Evolutionary conservation across 169 alveolate species (phyloP).

Genomic region (Plasmodium gallinaceum): DNA sequence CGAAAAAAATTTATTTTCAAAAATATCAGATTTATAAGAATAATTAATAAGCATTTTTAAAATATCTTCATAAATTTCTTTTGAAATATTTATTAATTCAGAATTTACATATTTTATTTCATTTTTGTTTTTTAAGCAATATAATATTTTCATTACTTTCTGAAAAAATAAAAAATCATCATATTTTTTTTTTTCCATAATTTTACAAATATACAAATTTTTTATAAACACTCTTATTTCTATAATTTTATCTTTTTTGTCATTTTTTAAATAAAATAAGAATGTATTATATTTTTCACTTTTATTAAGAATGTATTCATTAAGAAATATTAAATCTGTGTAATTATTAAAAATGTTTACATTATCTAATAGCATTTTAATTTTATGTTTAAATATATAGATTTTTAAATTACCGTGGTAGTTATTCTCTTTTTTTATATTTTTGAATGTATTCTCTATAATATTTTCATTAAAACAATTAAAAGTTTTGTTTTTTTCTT

Average conservation of each 20-base stretch:
- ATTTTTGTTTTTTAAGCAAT: slow-evolving; percentile 10
- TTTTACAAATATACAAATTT: slow-evolving; percentile 39
- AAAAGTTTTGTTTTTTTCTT: not conserved
- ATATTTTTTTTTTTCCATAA: not conserved
- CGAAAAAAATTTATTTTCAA: slow-evolving; percentile 15
- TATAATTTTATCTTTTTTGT: slow-evolving; percentile 29
- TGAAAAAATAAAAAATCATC: slow-evolving; percentile 28
- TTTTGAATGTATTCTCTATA: not conserved
- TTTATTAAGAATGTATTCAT: slow-evolving; percentile 43
- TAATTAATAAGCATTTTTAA: slow-evolving; percentile 44
- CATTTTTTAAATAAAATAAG: slow-evolving; percentile 41
- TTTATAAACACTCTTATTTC: slow-evolving; percentile 58
- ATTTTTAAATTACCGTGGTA: not conserved
- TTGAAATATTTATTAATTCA: slow-evolving; percentile 42
- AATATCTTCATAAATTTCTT: slow-evolving; percentile 37
- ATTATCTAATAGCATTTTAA: slow-evolving; percentile 25
- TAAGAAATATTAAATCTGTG: slow-evolving; percentile 27
- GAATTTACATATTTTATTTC: slow-evolving; percentile 16
- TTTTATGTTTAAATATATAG: slow-evolving; percentile 61
- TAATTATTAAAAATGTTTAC: slow-evolving; percentile 54
- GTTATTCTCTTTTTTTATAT: not conserved
- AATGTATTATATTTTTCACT: slow-evolving; percentile 45
- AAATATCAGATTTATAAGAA: slow-evolving; percentile 21
- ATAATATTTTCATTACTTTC: slow-evolving; percentile 61
- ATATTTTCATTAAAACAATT: not conserved